phyloP scores from a whole-genome alignment of 2,329 filamentous ascomycete genomes.

The Fusarium guadeloupense region DNA sequence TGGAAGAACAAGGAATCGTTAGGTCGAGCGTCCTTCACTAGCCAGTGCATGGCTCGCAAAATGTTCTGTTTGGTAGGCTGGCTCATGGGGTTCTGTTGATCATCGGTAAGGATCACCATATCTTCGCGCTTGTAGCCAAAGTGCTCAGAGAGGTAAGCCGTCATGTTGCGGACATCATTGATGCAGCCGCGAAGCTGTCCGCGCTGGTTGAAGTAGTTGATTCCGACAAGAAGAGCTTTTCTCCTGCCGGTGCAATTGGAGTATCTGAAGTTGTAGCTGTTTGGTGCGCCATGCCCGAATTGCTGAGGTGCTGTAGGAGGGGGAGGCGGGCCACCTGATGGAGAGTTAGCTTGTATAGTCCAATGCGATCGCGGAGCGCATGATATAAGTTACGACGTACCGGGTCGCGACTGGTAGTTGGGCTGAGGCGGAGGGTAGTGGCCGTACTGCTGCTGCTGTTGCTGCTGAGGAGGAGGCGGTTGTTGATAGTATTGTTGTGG shows the following conservation, averaged over 20 bases:
- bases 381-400: slow-evolving; percentile 47
- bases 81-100: slow-evolving; percentile 97
- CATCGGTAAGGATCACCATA: slow-evolving; percentile 96
- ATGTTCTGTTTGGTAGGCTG: slow-evolving; percentile 97
- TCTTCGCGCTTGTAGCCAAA: slow-evolving; percentile 95
- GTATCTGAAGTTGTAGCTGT: slow-evolving; percentile 86
- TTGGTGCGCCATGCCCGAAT: slow-evolving; percentile 83
- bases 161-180: slow-evolving; percentile 98
- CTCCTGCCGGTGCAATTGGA: slow-evolving; percentile 88
- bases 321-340: slow-evolving; percentile 63
- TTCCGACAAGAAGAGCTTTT: slow-evolving; percentile 91
- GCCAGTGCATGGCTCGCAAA: slow-evolving; percentile 94
- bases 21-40: slow-evolving; percentile 90
- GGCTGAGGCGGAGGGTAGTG: slow-evolving; percentile 51
- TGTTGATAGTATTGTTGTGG: slow-evolving; percentile 53
- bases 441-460: slow-evolving; percentile 47
- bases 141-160: slow-evolving; percentile 83
- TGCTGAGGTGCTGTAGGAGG: slow-evolving; percentile 73
- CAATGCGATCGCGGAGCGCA: not conserved
- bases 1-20: slow-evolving; percentile 98
- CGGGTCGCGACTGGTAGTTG: slow-evolving; percentile 59
- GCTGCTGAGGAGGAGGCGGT: slow-evolving; percentile 49
- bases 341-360: slow-evolving; percentile 24
- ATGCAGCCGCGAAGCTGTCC: slow-evolving; percentile 93
- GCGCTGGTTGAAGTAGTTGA: slow-evolving; percentile 95